Conservation (phyloP, 306 rosid genomes). For the Dryas octopetala region DNA sequence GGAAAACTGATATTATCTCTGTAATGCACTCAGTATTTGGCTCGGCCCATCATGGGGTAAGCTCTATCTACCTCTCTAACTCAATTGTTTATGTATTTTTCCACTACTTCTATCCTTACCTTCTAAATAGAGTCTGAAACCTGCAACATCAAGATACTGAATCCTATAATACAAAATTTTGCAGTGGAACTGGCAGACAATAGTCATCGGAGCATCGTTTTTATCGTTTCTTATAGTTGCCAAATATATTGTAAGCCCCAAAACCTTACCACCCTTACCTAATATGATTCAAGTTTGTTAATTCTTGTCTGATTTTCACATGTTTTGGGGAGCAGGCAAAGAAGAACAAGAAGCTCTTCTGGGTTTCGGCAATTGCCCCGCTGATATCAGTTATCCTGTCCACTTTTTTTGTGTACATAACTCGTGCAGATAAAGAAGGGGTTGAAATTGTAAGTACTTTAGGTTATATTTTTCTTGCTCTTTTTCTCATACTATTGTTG, state of each 20-base stretch:
- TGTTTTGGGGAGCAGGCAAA: slow-evolving; percentile 63
- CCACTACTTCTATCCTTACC: background rate
- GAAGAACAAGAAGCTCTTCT: slow-evolving; percentile 69
- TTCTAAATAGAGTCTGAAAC: background rate
- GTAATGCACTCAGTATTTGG: slow-evolving; percentile 61
- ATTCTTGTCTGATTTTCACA: slow-evolving; percentile 32
- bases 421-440: slow-evolving; percentile 84
- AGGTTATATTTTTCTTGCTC: background rate
- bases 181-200: slow-evolving; percentile 99
- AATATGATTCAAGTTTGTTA: slow-evolving; percentile 13
- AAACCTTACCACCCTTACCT: slow-evolving; percentile 1
- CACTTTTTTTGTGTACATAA: slow-evolving; percentile 77
- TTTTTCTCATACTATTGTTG: background rate
- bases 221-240: slow-evolving; percentile 65
- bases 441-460: slow-evolving; percentile 74
- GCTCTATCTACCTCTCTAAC: slow-evolving; percentile 23
- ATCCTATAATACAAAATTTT: slow-evolving; percentile 24
- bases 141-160: slow-evolving; percentile 15
- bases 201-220: slow-evolving; percentile 67
- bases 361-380: slow-evolving; percentile 97
- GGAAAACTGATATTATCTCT: slow-evolving; percentile 65
- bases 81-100: background rate
- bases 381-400: slow-evolving; percentile 80
- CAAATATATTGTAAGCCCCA: slow-evolving; percentile 67
- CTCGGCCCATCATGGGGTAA: slow-evolving; percentile 82